Percentiles rank a stretch among this genome's conserved stretches.
These are phyloP conservation scores for Pseudogymnoascus sp. DNA, from an alignment of 2,329 filamentous ascomycete genomes.

Conservation along the genomic window DNA sequence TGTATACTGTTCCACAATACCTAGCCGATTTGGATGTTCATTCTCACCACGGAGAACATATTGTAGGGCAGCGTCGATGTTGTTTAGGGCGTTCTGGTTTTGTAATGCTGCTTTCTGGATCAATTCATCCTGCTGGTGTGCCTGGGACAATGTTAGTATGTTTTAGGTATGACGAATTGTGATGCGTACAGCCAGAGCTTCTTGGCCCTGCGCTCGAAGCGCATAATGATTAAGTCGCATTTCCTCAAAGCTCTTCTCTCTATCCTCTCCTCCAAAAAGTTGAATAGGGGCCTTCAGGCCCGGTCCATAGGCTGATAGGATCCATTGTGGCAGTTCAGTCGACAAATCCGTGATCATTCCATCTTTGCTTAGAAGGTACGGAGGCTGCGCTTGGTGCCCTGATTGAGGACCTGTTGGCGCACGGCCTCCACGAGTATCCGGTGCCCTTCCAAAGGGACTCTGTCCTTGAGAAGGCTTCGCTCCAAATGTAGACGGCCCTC, in stretches of 20 bases:
- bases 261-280: constrained; percentile 67
- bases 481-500: not conserved
- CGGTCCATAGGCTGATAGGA: constrained; percentile 78
- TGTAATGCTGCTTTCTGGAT: constrained; percentile 60
- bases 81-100: constrained; percentile 59
- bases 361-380: constrained; percentile 30
- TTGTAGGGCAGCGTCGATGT: constrained; percentile 62
- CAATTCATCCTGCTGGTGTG: constrained; percentile 51
- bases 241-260: constrained; percentile 87
- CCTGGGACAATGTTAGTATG: constrained; percentile 31
- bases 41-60: constrained; percentile 59
- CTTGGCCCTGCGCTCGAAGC: constrained; percentile 26
- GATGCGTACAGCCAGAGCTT: constrained; percentile 20
- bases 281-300: constrained; percentile 69
- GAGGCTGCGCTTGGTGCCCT: constrained; percentile 9
- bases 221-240: constrained; percentile 71
- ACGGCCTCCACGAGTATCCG: constrained; percentile 8
- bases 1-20: constrained; percentile 44
- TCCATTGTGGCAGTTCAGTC: constrained; percentile 69
- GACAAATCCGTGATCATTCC: constrained; percentile 59
- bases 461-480: constrained; percentile 14
- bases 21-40: constrained; percentile 66
- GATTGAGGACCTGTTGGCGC: constrained; percentile 6
- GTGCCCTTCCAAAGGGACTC: not conserved
- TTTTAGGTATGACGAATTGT: not conserved